Evolutionary conservation across 176 grass and related monocot genomes (phyloP).

Genomic region (Canna indica): DNA sequence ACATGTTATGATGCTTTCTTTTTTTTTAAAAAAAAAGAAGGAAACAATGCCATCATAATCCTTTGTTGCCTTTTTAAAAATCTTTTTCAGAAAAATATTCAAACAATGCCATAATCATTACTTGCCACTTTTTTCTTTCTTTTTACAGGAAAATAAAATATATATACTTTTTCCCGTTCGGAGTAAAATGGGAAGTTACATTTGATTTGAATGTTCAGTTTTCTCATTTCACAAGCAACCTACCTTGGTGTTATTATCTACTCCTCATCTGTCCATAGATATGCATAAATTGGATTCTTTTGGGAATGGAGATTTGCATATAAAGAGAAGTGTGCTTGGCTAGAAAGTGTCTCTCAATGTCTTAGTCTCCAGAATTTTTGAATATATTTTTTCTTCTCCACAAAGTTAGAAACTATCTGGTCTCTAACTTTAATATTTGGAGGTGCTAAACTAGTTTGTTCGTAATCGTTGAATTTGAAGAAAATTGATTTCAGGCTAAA

Average conservation of each 20-base stretch:
- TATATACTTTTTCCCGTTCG: background rate
- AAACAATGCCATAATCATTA: background rate
- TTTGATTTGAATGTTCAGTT: background rate
- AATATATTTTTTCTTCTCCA: background rate
- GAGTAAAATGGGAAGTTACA: background rate
- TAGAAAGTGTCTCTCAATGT: background rate
- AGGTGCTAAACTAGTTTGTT: background rate
- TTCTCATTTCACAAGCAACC: background rate
- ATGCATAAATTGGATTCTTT: background rate
- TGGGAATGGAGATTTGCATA: background rate
- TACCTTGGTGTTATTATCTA: background rate
- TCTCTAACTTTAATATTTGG: background rate
- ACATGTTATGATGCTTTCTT: background rate
- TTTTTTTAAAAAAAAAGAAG: background rate
- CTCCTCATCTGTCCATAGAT: background rate
- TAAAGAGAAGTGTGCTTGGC: background rate
- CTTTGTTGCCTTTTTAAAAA: background rate
- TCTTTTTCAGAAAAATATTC: background rate
- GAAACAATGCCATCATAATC: background rate
- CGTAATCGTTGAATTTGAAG: background rate
- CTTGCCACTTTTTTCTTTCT: background rate
- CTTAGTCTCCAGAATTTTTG: background rate
- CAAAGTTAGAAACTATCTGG: background rate
- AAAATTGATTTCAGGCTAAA: background rate
- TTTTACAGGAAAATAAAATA: background rate